Conservation (phyloP, 768 basidiomycete genomes). For the Tulasnella sp. region DNA sequence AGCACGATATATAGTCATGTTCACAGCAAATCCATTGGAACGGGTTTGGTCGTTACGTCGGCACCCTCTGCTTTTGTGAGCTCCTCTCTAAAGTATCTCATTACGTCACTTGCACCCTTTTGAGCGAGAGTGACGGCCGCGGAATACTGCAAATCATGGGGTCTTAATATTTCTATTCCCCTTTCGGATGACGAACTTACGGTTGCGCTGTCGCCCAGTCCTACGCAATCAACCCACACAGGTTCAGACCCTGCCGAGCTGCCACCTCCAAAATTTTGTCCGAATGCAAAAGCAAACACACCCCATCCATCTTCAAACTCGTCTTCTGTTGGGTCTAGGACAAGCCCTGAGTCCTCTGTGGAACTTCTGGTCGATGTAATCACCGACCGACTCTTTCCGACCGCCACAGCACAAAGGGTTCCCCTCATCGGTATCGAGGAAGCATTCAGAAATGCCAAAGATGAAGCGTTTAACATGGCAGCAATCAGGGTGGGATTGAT, state of each 20-base stretch:
- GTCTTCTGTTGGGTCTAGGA: constrained; percentile 52
- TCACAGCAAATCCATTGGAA: not conserved
- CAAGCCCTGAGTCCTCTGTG: constrained; percentile 32
- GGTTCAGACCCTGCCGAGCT: not conserved
- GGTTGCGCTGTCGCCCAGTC: constrained; percentile 1
- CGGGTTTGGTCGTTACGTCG: not conserved
- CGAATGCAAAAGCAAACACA: constrained; percentile 64
- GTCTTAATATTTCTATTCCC: not conserved
- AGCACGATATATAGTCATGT: not conserved
- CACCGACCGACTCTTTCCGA: constrained; percentile 37
- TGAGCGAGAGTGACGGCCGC: not conserved
- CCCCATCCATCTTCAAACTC: constrained; percentile 48
- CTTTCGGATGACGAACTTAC: not conserved
- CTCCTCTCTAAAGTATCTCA: constrained; percentile 12
- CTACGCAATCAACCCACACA: constrained; percentile 26
- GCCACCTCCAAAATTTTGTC: not conserved
- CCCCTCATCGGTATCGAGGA: constrained; percentile 71
- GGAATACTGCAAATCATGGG: not conserved
- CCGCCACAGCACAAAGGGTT: constrained; percentile 63
- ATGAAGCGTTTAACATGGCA: constrained; percentile 65
- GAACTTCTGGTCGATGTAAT: not conserved
- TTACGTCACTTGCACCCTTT: not conserved
- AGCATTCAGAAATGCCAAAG: constrained; percentile 62
- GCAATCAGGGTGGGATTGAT: constrained; percentile 44
- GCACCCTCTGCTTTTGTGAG: not conserved